Percentiles rank a stretch among this genome's conserved stretches.
Conservation (phyloP, 192 early-diverging fungal species). For the Haplosporangium gracile region DNA sequence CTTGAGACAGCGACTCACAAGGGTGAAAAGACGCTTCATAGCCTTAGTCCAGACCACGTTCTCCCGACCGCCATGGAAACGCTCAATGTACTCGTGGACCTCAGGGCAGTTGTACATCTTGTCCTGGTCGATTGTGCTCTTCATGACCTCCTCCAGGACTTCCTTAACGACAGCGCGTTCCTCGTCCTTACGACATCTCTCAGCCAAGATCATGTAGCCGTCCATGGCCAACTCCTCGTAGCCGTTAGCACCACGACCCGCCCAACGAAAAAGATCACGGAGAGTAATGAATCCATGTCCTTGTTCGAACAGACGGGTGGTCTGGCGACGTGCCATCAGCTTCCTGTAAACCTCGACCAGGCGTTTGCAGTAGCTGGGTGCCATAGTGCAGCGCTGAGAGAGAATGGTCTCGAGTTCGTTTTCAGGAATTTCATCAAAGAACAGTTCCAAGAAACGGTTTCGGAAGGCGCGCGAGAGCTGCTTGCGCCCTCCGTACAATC, state of each 20-base stretch:
- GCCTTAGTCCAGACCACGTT: slow-evolving; percentile 94
- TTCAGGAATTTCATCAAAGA: slow-evolving; percentile 97
- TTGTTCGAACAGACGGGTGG: slow-evolving; percentile 94
- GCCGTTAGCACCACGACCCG: slow-evolving; percentile 80
- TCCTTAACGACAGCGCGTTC: slow-evolving; percentile 86
- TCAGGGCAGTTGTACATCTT: slow-evolving; percentile 71
- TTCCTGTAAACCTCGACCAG: slow-evolving; percentile 89
- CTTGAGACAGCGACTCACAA: slow-evolving; percentile 84
- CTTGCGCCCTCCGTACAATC: slow-evolving; percentile 97
- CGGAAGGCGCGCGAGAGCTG: slow-evolving; percentile 96
- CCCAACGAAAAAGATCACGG: slow-evolving; percentile 98
- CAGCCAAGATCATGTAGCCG: slow-evolving; percentile 95
- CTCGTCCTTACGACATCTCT: slow-evolving; percentile 85
- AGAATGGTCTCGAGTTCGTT: slow-evolving; percentile 93
- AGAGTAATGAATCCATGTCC: slow-evolving; percentile 95
- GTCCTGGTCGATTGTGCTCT: slow-evolving; percentile 71
- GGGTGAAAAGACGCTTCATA: slow-evolving; percentile 90
- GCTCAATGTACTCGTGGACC: slow-evolving; percentile 66
- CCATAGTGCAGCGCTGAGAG: slow-evolving; percentile 83
- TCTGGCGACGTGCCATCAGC: slow-evolving; percentile 80
- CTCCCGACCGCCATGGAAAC: slow-evolving; percentile 50
- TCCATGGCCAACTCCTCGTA: slow-evolving; percentile 92
- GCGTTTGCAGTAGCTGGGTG: slow-evolving; percentile 88
- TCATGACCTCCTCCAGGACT: slow-evolving; percentile 88
- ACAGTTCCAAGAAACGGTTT: slow-evolving; percentile 96